Evolutionary conservation across 371 early-diverging fungal species (phyloP), one percentile per base, ranked within the genome.

Genomic region (Mortierella sp.): DNA sequence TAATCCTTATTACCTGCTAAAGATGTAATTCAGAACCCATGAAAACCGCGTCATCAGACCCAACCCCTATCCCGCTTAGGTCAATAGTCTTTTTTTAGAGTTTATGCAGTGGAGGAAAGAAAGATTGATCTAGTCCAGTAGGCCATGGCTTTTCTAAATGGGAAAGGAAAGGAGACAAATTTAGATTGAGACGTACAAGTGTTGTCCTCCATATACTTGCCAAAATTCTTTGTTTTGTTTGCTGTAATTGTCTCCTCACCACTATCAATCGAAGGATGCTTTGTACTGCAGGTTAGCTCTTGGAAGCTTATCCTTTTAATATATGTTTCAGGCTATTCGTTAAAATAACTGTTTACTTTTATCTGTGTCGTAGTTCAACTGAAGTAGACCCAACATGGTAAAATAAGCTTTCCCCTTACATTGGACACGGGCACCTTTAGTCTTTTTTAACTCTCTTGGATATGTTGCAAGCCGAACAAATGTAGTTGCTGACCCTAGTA

Each of bases 401-500:
- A 43, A 43, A 17, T 15, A 43, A 3, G 15, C 10, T 43, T 17
- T n/a, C n/a, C n/a, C n/a, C n/a, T 43, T 43, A 43, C 15, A 15
- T 17, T 15, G 4, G 17, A 15, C 15, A 43, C 51, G 51, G 26
- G 26, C n/a, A n/a, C 15, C 51, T 23, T 53, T 26, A 40, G n/a
- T 19, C 19, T 19, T 45, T 45, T 15, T 19, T 45, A 15, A 1
- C 19, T 45, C 19, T 15, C 6, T n/a, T 45, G 19, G 3, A 22
- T 9, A 26, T 53, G 3, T 53, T 12, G 26, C 15, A 9, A 10
- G 53, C 9, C 7, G 53, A 9, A 53, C 28, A 13, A 15, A 22
- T 6, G 53, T 53, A 26, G 28, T 53, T 23, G 53, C 53, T 53
- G 53, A 53, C 53, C 28, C 53, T 26, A 53, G 53, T 26, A 53